Percentiles rank a stretch among this genome's conserved stretches.
phyloP scores from a whole-genome alignment of 441 rosid species.

The Croton setiger region DNA sequence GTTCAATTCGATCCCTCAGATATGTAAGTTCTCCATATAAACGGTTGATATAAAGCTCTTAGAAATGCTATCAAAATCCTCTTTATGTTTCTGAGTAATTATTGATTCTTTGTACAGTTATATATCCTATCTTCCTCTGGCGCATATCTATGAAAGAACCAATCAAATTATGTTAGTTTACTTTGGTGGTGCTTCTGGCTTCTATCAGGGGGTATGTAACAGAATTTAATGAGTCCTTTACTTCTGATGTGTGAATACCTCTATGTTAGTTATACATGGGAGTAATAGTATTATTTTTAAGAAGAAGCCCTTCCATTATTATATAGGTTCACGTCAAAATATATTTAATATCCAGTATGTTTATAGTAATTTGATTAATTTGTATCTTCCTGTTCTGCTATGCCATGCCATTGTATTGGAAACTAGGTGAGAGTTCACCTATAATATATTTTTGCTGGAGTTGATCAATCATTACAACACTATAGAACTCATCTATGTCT shows the following conservation, averaged over 20 bases:
- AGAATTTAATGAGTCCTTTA: conserved; percentile 13
- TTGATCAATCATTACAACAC: background rate
- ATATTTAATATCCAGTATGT: background rate
- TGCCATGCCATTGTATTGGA: background rate
- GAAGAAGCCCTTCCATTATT: background rate
- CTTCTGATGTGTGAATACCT: background rate
- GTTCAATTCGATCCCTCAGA: conserved; percentile 68
- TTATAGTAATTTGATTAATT: background rate
- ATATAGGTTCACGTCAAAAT: background rate
- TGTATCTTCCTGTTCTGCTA: background rate
- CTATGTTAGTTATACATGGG: background rate
- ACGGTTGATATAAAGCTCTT: conserved; percentile 12
- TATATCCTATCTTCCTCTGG: conserved; percentile 97
- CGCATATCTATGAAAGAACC: conserved; percentile 90
- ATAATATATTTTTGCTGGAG: background rate
- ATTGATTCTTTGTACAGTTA: conserved; percentile 47
- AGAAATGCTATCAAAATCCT: conserved; percentile 14
- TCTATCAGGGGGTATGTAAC: conserved; percentile 94
- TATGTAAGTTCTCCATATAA: conserved; percentile 49
- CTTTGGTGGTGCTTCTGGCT: conserved; percentile 84
- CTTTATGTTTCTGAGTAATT: conserved; percentile 16
- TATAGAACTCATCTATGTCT: background rate
- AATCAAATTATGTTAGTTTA: conserved; percentile 58
- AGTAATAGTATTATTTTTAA: background rate
- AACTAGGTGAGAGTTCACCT: background rate